These are phyloP conservation scores for Oenanthe javanica DNA, from an alignment of 140 eudicot genomes.

Conservation along the genomic window DNA sequence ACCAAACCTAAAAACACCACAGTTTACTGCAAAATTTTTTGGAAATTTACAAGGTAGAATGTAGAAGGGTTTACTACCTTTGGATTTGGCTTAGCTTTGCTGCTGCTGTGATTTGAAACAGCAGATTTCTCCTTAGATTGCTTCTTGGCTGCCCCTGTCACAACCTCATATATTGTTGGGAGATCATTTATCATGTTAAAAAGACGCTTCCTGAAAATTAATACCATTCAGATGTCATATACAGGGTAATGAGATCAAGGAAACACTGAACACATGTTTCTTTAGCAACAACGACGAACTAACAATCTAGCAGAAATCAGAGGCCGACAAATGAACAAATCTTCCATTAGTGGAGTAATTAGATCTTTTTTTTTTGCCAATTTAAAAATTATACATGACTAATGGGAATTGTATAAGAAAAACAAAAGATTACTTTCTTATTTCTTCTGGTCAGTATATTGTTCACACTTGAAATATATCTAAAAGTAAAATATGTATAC, in stretches of 20 bases:
- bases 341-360: background rate
- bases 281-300: background rate
- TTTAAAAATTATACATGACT: no score
- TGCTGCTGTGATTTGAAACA: constrained; percentile 63
- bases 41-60: no score
- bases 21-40: no score
- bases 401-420: background rate
- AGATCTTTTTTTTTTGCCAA: no score
- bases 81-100: constrained; percentile 61
- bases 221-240: background rate
- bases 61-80: constrained; percentile 27
- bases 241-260: background rate
- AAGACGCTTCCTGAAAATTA: constrained; percentile 41
- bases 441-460: background rate
- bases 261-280: background rate
- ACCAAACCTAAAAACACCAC: no score
- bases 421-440: background rate
- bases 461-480: background rate
- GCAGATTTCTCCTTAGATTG: constrained; percentile 62
- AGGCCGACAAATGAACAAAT: background rate
- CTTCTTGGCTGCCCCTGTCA: constrained; percentile 59
- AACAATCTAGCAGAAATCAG: background rate
- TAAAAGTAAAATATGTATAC: background rate
- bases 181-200: constrained; percentile 80
- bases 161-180: constrained; percentile 71